Evolutionary conservation across 805 yeast species (phyloP), one percentile per base, ranked within the genome.

Genomic region (Pichia membranifaciens): DNA sequence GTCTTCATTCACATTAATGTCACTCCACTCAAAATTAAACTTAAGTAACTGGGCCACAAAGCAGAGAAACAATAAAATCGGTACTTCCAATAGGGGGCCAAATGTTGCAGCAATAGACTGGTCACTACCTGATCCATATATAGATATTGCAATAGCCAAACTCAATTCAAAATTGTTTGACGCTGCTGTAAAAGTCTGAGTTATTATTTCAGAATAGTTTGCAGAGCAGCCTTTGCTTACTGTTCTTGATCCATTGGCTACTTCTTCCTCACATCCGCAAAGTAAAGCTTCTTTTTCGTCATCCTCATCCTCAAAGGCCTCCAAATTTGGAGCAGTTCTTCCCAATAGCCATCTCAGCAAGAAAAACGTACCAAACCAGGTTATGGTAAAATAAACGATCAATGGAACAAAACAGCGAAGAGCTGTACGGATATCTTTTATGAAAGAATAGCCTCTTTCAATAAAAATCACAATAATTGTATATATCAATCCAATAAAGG

Each of bases 21-120:
- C 68, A 8, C 46, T 31, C 70, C 68, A 69, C 25, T 57, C 44
- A 38, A 58, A 61, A 45, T 55, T 59, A 5, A 50, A 29, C 48
- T 55, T 60, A 41, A 70, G 63, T 51, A 58, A 65, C 37, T 49
- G 48, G 9, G 75, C 70, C 6, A 70, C 64, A 51, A 67, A 62
- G 4, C 71, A 58, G 25, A 74, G 51, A 1, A 62, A 18, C 45
- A 74, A 53, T 35, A 78, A 62, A 7, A 78, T 69, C 5, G 83
- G 83, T 9, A 78, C 78, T 53, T 78, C 84, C n/a, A 78, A 55
- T 33, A 78, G 62, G 0, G 82, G 82, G 2, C 82, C 83, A 57
- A 78, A 74, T 0, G 82, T 76, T 2, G 82, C 76, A 4, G 84
- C 83, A 37, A 78, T 68, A 1, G 81, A 73, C 55, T 77, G 73